phyloP scores from a whole-genome alignment of 257 asterid species.

The Asclepias syriaca region DNA sequence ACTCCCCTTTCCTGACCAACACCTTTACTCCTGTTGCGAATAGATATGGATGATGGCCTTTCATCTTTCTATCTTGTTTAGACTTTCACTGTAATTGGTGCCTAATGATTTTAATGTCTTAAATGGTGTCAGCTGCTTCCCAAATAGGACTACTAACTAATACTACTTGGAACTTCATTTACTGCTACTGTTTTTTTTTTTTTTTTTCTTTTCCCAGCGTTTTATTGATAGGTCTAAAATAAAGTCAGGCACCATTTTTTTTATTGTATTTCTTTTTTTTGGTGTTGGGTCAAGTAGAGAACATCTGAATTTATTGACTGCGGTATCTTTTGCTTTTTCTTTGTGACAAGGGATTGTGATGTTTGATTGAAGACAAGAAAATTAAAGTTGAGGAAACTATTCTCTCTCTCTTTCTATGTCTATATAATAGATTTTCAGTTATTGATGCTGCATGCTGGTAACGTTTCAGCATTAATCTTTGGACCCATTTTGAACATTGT shows the following conservation, averaged over 20 bases:
- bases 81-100: not conserved
- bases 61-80: not conserved
- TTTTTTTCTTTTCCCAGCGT: not conserved
- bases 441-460: not conserved
- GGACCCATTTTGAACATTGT: not conserved
- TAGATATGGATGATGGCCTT: not conserved
- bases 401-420: not conserved
- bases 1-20: not conserved
- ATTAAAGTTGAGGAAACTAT: not conserved
- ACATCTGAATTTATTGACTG: slow-evolving; percentile 7
- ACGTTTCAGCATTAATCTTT: not conserved
- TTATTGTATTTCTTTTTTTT: too few species aligned
- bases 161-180: not conserved
- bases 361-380: not conserved
- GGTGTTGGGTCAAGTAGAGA: not conserved
- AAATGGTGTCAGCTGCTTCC: slow-evolving; percentile 4
- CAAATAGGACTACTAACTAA: not conserved
- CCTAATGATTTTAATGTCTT: slow-evolving; percentile 13
- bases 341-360: slow-evolving; percentile 6
- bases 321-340: not conserved
- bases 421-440: not conserved
- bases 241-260: not conserved
- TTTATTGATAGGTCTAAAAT: not conserved
- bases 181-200: not conserved
- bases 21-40: not conserved